A percentile compares a stretch with the other conserved stretches of the same genome.
Evolutionary conservation across 306 rosid species (phyloP).

Genomic region (Gastrolobium bilobum): DNA sequence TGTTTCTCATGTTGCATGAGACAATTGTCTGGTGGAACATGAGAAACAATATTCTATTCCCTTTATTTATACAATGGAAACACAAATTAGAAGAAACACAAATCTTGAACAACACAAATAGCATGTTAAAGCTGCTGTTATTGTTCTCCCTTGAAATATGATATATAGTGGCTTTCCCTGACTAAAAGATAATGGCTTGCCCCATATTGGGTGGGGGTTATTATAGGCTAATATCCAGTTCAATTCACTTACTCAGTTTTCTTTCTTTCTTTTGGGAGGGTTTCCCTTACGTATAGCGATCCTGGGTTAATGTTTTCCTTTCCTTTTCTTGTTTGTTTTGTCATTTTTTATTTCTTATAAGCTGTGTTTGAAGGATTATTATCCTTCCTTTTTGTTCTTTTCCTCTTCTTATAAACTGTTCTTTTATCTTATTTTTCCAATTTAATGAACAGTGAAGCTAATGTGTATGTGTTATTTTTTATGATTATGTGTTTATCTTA

Average conservation of each 20-base stretch:
- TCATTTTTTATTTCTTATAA: not conserved
- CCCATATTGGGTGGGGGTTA: conserved; percentile 9
- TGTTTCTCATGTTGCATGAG: too few relatives aligned
- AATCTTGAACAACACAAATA: conserved; percentile 24
- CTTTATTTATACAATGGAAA: not conserved
- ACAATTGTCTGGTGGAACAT: too few relatives aligned
- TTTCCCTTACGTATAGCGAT: not conserved
- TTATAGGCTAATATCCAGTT: not conserved
- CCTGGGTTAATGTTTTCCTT: not conserved
- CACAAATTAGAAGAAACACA: not conserved
- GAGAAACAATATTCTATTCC: too few relatives aligned
- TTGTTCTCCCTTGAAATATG: conserved; percentile 14
- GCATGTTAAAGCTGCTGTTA: conserved; percentile 17
- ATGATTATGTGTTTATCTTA: not conserved
- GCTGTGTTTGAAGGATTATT: not conserved
- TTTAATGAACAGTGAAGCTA: not conserved
- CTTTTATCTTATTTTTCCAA: not conserved
- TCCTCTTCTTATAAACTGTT: not conserved
- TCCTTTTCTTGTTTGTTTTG: not conserved
- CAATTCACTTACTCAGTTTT: not conserved
- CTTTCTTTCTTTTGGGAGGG: not conserved
- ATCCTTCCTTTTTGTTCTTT: not conserved
- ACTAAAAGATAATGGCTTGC: not conserved
- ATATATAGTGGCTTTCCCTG: conserved; percentile 12
- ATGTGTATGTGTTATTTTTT: not conserved